A percentile compares a stretch with the other conserved stretches of the same genome.
Conservation (phyloP, 305 asterid species). For the Solanum aculeatissimum region DNA sequence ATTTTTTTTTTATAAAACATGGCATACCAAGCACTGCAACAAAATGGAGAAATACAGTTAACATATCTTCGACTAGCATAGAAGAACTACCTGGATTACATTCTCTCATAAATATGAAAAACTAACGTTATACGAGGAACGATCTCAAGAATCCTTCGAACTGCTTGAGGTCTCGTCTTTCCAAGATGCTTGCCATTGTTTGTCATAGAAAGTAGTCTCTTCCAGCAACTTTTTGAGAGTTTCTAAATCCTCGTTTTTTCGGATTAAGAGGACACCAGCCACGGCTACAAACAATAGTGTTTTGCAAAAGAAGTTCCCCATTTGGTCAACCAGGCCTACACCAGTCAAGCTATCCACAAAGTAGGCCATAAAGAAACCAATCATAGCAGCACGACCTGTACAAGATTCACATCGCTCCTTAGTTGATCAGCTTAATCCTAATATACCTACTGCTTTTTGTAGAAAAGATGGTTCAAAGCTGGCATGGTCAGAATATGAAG, state of each 20-base stretch:
- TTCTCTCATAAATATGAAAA: not conserved
- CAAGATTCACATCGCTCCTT: not conserved
- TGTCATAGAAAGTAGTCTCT: constrained; percentile 81
- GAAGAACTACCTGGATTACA: not conserved
- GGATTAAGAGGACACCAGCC: constrained; percentile 63
- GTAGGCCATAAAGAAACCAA: constrained; percentile 97
- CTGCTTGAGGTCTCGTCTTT: constrained; percentile 42
- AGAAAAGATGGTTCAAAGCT: not conserved
- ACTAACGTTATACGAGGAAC: not conserved
- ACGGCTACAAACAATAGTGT: constrained; percentile 67
- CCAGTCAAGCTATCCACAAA: constrained; percentile 88
- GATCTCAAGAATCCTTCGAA: not conserved
- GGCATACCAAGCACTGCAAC: not conserved
- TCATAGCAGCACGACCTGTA: constrained; percentile 98
- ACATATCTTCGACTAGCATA: not conserved
- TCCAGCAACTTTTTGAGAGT: constrained; percentile 59
- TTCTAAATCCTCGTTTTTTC: constrained; percentile 84
- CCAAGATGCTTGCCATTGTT: constrained; percentile 99
- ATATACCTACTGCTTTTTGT: not conserved
- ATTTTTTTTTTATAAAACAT: too few species aligned
- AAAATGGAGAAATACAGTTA: not conserved
- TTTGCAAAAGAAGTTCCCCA: constrained; percentile 92
- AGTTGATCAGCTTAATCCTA: not conserved
- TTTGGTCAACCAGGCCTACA: constrained; percentile 89
- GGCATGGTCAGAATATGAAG: not conserved